Conservation (phyloP, 1,284 basidiomycete species). For the Malassezia cuniculi region DNA sequence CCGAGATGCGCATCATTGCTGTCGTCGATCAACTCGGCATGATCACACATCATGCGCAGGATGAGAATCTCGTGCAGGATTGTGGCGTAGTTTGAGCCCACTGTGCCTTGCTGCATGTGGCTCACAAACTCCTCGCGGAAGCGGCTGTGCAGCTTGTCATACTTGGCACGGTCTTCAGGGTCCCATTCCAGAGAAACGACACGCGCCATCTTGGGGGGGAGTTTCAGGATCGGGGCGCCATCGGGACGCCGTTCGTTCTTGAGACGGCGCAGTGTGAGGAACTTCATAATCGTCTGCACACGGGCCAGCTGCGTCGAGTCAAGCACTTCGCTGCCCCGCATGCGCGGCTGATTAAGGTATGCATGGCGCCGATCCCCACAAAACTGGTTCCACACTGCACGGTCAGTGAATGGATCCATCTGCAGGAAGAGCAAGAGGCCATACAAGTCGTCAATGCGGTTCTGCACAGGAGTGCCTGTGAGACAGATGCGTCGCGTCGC, state of each 20-base stretch:
- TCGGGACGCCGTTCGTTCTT: slow-evolving; percentile 74
- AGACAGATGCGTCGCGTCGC: slow-evolving; percentile 84
- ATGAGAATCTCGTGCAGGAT: slow-evolving; percentile 67
- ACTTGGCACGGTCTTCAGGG: slow-evolving; percentile 67
- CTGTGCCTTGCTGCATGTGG: slow-evolving; percentile 70
- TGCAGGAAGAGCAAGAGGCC: slow-evolving; percentile 92
- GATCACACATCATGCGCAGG: slow-evolving; percentile 91
- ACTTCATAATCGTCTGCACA: slow-evolving; percentile 93
- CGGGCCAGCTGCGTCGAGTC: slow-evolving; percentile 81
- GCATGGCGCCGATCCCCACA: slow-evolving; percentile 76
- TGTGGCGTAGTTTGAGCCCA: slow-evolving; percentile 91
- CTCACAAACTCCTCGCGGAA: slow-evolving; percentile 81
- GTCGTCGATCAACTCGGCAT: slow-evolving; percentile 71
- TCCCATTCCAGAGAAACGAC: slow-evolving; percentile 74
- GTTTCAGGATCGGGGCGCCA: slow-evolving; percentile 68
- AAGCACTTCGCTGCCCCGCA: slow-evolving; percentile 19
- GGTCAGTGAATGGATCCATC: slow-evolving; percentile 80
- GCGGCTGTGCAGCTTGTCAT: slow-evolving; percentile 72
- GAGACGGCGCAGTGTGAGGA: slow-evolving; percentile 85
- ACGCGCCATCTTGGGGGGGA: slow-evolving; percentile 71
- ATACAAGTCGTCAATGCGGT: slow-evolving; percentile 94
- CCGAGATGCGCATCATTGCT: slow-evolving; percentile 46
- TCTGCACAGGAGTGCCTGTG: slow-evolving; percentile 96
- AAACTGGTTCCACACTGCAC: slow-evolving; percentile 78
- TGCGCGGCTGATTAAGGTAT: slow-evolving; percentile 9